These are phyloP conservation scores for Pestalotiopsis fici DNA, from an alignment of 2,329 filamentous ascomycete genomes.

Conservation along the genomic window DNA sequence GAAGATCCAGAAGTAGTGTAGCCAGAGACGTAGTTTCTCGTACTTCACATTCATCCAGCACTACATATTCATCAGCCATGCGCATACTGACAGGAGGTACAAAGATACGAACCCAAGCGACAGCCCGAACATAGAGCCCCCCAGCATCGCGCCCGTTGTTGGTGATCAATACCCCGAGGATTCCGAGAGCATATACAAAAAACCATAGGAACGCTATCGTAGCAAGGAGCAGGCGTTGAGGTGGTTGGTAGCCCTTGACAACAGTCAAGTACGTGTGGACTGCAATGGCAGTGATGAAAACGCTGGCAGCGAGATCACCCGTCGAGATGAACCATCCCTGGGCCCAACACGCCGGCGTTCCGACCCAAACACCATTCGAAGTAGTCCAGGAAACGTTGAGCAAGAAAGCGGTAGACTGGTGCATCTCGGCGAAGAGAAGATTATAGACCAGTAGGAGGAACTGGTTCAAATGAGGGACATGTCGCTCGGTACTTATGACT, in stretches of 20 bases:
- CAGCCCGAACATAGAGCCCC: slow-evolving; percentile 63
- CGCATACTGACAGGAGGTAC: too few relatives aligned
- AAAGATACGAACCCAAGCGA: slow-evolving; percentile 21
- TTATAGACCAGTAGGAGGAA: slow-evolving; percentile 72
- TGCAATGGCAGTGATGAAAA: slow-evolving; percentile 68
- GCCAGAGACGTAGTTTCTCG: slow-evolving; percentile 52
- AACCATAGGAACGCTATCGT: slow-evolving; percentile 54
- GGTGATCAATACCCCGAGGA: slow-evolving; percentile 49
- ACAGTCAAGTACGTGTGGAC: slow-evolving; percentile 67
- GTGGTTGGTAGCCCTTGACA: slow-evolving; percentile 54
- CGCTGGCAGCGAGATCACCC: slow-evolving; percentile 65
- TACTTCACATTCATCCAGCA: slow-evolving; percentile 63
- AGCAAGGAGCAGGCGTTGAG: slow-evolving; percentile 50
- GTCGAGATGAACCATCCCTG: slow-evolving; percentile 69
- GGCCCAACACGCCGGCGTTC: slow-evolving; percentile 6
- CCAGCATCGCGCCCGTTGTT: slow-evolving; percentile 39
- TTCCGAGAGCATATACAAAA: slow-evolving; percentile 59
- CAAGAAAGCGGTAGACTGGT: slow-evolving; percentile 43
- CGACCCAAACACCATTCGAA: slow-evolving; percentile 3
- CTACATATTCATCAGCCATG: slow-evolving; percentile 27
- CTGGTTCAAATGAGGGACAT: slow-evolving; percentile 54
- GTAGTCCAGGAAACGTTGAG: slow-evolving; percentile 61
- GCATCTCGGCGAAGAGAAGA: slow-evolving; percentile 42
- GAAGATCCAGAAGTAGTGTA: slow-evolving; percentile 66
- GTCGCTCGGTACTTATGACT: not conserved